phyloP scores from a whole-genome alignment of 2,329 filamentous ascomycete species.

The Penicillium sp. region DNA sequence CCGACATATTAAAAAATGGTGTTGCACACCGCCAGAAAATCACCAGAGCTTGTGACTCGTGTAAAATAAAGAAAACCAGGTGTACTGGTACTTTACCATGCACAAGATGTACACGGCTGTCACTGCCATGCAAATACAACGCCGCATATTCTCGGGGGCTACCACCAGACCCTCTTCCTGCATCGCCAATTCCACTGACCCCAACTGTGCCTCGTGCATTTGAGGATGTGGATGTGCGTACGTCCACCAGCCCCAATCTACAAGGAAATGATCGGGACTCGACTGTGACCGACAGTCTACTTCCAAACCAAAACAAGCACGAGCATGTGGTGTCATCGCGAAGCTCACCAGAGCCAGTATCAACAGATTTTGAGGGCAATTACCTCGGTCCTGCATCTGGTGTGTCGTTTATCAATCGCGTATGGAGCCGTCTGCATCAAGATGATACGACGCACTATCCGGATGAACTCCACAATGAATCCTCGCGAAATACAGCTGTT shows the following conservation, averaged over 20 bases:
- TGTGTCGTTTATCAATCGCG: constrained; percentile 60
- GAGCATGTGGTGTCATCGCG: constrained; percentile 23
- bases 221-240: background rate
- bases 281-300: constrained; percentile 1
- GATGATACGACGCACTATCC: constrained; percentile 43
- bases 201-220: background rate
- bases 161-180: constrained; percentile 33
- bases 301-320: background rate
- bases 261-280: background rate
- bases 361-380: constrained; percentile 54
- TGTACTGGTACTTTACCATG: constrained; percentile 41
- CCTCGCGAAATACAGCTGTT: constrained; percentile 44
- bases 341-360: constrained; percentile 47
- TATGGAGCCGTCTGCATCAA: constrained; percentile 65
- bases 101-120: constrained; percentile 33
- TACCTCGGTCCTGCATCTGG: constrained; percentile 55
- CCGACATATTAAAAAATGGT: constrained; percentile 20
- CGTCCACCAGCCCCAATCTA: constrained; percentile 2
- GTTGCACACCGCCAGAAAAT: constrained; percentile 34
- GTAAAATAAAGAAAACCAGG: constrained; percentile 40
- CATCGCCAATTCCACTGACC: constrained; percentile 1
- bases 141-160: constrained; percentile 38
- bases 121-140: constrained; percentile 35
- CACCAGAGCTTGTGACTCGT: constrained; percentile 40
- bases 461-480: constrained; percentile 29